Conservation (phyloP, 139 green algal species). For the Pycnococcus provasolii region DNA sequence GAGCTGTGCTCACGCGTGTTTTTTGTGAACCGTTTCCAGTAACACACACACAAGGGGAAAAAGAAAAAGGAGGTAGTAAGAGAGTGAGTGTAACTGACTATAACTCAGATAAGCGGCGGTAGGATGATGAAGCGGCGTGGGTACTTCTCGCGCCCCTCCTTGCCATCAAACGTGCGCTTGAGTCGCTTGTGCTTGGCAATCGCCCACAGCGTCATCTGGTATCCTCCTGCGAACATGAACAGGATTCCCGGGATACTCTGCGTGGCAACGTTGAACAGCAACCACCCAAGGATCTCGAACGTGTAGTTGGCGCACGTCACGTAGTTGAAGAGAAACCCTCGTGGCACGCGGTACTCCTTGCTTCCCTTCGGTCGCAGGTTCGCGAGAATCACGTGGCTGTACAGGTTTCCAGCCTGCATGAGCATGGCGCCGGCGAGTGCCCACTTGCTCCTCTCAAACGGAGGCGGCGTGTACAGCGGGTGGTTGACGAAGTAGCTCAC, state of each 20-base stretch:
- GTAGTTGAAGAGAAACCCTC: slow-evolving; percentile 65
- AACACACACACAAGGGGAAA: too few relatives aligned
- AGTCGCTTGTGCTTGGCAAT: slow-evolving; percentile 80
- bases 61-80: too few relatives aligned
- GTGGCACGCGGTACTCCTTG: slow-evolving; percentile 72
- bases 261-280: slow-evolving; percentile 72
- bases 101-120: slow-evolving; percentile 67
- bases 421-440: slow-evolving; percentile 32
- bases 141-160: slow-evolving; percentile 79
- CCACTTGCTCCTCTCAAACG: slow-evolving; percentile 3
- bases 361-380: slow-evolving; percentile 65
- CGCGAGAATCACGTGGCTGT: slow-evolving; percentile 70
- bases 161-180: slow-evolving; percentile 84
- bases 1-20: too few relatives aligned
- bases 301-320: slow-evolving; percentile 98
- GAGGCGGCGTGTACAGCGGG: slow-evolving; percentile 72
- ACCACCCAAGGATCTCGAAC: slow-evolving; percentile 72
- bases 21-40: too few relatives aligned
- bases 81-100: too few relatives aligned
- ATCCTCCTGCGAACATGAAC: slow-evolving; percentile 59
- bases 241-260: slow-evolving; percentile 60
- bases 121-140: slow-evolving; percentile 81
- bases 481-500: slow-evolving; percentile 97
- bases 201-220: slow-evolving; percentile 69
- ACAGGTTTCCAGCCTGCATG: slow-evolving; percentile 41